Percentiles rank a stretch among this genome's conserved stretches.
Conservation (phyloP, 2,329 filamentous ascomycete species). For the Trichoderma endophyticum region DNA sequence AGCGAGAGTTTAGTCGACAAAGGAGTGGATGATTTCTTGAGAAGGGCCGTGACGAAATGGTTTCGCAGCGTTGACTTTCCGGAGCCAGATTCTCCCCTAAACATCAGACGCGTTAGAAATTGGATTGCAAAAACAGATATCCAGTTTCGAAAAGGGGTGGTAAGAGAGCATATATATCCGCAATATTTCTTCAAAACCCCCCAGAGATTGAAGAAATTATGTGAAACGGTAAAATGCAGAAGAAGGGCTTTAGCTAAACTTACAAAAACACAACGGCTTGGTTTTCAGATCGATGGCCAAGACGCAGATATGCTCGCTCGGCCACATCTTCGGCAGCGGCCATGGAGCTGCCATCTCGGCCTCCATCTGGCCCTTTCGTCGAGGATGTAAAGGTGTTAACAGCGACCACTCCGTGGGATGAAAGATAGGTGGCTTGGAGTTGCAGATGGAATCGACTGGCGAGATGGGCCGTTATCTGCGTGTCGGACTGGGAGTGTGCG, state of each 20-base stretch:
- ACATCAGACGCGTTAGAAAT: constrained; percentile 26
- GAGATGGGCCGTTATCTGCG: constrained; percentile 76
- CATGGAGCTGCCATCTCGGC: constrained; percentile 87
- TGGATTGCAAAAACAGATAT: background rate
- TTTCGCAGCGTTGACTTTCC: constrained; percentile 94
- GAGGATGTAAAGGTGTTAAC: constrained; percentile 95
- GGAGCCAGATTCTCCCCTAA: constrained; percentile 88
- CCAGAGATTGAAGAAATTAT: background rate
- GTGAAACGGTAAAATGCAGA: background rate
- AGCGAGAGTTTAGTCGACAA: constrained; percentile 90
- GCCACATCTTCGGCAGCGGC: constrained; percentile 91
- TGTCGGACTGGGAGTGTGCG: constrained; percentile 74
- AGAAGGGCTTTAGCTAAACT: constrained; percentile 37
- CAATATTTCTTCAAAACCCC: background rate
- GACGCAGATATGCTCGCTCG: constrained; percentile 75
- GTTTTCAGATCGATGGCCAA: constrained; percentile 87
- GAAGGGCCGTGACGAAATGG: constrained; percentile 79
- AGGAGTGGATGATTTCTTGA: constrained; percentile 88
- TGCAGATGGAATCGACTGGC: constrained; percentile 90
- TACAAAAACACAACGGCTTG: constrained; percentile 92
- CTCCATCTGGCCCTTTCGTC: constrained; percentile 82
- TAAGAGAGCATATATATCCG: background rate
- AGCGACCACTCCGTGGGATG: constrained; percentile 85
- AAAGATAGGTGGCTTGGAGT: constrained; percentile 81
- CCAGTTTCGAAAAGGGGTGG: background rate